Evolutionary conservation across 2,329 filamentous ascomycete genomes (phyloP), one percentile per base, ranked within the genome.

Genomic region (Knoxdaviesia capensis): DNA sequence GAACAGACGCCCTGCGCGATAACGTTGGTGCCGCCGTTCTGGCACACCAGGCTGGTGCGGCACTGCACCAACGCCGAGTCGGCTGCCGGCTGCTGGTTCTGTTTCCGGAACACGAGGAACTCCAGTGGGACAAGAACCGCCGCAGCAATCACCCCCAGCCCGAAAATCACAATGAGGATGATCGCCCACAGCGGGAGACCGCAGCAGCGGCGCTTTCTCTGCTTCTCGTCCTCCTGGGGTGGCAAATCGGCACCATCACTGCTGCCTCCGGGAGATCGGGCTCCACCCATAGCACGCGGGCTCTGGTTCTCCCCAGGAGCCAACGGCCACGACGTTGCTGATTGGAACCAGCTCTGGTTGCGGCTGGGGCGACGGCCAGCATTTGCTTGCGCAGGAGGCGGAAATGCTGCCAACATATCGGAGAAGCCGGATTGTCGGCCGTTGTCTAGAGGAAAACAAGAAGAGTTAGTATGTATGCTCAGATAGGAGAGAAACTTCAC

Each of bases 121-220:
- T 77, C 65, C 10, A 79, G 52, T 0, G 90, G 90, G 9, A 96
- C 71, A 33, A 94, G 68, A 36, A 96, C 66, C 1, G 88, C 90
- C 5, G 83, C 83, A 4, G 80, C 76, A 42, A 94, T 66, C 30
- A 93, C 65, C 44, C 81, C 62, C 35, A 94, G 54, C 7, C 86
- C 53, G 4, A 87, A 54, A 20, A 92, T 58, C 10, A 72, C 42
- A 7, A 74, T 54, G 1, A 85, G 53, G 28, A 90, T 59, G 53
- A 93, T 87, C 0, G 70, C 71, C 77, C 84, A 92, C 10, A 80
- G 54, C 3, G 85, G 81, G 50, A 96, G 69, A 10, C 88, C 88
- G 53, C 88, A 98, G 59, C 81, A 92, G 43, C 73, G 73, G 35
- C 80, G 73, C 8, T 65, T 58, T 30, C 50, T 52, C 46, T 60